Evolutionary conservation across 2,329 filamentous ascomycete species (phyloP).

Genomic region (Massarina eburnea): DNA sequence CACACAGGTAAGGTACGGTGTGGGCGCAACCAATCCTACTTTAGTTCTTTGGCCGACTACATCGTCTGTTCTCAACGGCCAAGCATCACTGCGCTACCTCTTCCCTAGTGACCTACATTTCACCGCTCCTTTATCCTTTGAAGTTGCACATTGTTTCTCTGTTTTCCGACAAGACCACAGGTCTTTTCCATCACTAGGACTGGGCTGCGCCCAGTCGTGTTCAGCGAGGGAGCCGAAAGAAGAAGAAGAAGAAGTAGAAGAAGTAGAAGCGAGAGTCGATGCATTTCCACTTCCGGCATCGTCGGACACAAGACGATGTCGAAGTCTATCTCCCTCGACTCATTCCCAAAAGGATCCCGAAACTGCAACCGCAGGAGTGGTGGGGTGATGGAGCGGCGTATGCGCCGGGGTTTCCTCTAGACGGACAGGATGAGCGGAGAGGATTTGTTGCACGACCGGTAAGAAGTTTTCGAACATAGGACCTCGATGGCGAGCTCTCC

Average conservation of each 20-base stretch:
- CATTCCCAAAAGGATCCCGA: too few species aligned
- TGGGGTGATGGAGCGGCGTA: not conserved
- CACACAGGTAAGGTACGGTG: not conserved
- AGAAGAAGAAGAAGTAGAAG: too few species aligned
- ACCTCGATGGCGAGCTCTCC: too few species aligned
- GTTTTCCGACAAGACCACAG: not conserved
- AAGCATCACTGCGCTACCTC: not conserved
- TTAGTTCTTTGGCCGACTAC: too few species aligned
- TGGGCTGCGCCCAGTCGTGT: not conserved
- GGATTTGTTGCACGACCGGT: not conserved
- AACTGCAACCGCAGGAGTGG: not conserved
- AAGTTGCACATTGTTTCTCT: not conserved
- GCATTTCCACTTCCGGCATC: not conserved
- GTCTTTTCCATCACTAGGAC: not conserved
- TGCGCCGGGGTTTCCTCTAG: slow-evolving; percentile 1
- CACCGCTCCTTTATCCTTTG: not conserved
- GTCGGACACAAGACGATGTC: not conserved
- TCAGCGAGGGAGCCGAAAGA: not conserved
- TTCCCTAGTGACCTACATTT: not conserved
- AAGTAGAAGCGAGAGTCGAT: too few species aligned
- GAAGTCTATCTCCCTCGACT: not conserved
- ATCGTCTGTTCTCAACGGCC: too few species aligned
- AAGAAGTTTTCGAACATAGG: too few species aligned
- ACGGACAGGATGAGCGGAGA: not conserved
- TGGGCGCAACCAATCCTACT: not conserved